Conservation (phyloP, 768 basidiomycete species). For the Clitopilus passeckerianus region DNA sequence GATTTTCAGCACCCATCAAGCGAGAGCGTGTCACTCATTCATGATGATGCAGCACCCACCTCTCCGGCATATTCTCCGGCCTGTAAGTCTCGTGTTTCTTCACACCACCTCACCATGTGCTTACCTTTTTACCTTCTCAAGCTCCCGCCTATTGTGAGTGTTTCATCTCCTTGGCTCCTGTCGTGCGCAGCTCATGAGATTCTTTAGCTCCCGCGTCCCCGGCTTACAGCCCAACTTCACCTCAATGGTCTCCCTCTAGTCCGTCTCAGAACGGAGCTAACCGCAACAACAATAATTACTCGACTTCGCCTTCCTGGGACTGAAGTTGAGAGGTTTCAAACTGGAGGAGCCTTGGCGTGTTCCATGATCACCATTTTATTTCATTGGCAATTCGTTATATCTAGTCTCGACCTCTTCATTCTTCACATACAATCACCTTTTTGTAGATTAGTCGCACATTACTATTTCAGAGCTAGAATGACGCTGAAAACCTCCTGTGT, state of each 20-base stretch:
- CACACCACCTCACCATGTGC: background rate
- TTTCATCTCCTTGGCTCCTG: background rate
- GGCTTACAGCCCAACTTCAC: conserved; percentile 82
- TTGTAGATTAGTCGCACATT: background rate
- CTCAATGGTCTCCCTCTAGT: conserved; percentile 78
- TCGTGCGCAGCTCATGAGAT: conserved; percentile 49
- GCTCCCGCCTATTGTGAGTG: background rate
- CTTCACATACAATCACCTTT: background rate
- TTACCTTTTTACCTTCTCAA: background rate
- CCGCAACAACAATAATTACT: conserved; percentile 36
- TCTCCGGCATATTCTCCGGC: conserved; percentile 87
- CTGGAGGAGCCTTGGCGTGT: background rate
- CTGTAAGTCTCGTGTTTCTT: conserved; percentile 45
- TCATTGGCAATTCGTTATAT: background rate
- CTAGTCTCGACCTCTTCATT: background rate
- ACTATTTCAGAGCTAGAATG: background rate
- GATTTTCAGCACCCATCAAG: background rate
- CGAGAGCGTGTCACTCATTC: conserved; percentile 3
- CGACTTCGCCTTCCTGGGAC: conserved; percentile 49
- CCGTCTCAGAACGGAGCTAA: conserved; percentile 55
- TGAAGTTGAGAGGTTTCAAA: conserved; percentile 15
- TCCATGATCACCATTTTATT: background rate
- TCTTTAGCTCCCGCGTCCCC: conserved; percentile 73
- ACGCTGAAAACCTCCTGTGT: background rate
- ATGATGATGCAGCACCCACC: conserved; percentile 57